Evolutionary conservation across 768 basidiomycete genomes (phyloP), one percentile per base, ranked within the genome.

Genomic region (Termitomyces sp.): DNA sequence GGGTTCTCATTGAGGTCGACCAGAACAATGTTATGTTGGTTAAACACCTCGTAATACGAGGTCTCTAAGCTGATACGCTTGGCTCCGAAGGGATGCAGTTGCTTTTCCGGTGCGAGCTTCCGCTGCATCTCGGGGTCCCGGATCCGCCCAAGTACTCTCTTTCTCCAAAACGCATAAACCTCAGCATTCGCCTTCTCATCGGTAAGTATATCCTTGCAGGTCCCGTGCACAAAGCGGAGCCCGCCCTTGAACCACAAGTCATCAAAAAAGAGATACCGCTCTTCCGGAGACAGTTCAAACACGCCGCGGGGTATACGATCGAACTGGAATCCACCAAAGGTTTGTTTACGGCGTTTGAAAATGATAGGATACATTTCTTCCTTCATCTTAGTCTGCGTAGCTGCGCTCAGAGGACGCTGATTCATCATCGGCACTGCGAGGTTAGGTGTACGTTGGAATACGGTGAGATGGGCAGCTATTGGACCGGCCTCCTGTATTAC

Each of bases 361-460:
- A 67, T 46, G 14, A 55, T 47, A 1, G 68, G 67, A 35, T 66
- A 65, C 28, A 66, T 23, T n/a, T 61, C 60, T 16, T 63, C 40
- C 49, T 64, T 66, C 61, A 63, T 63, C 53, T 52, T 55, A 7
- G 62, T 58, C 35, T 67, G 64, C 30, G 47, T 50, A 26, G 53
- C 59, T 13, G 7, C 50, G 32, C 59, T 59, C 9, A 68, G n/a
- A 52, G 63, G 59, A 14, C 53, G 44, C 51, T 69, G 65, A 5
- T 44, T 44, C 68, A 69, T 62, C 68, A 70, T 66, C 1, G 68
- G 63, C 28, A 70, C 30, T 2, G 68, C 64, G n/a, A 67, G 55
- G 26, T 69, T 68, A 0, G 68, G 67, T 6, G 68, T 69, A 7
- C 70, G 69, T 53, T 71, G 70, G 63, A 70, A 71, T 20, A 70